Evolutionary conservation across 2,329 filamentous ascomycete genomes (phyloP), one percentile per base, ranked within the genome.

Genomic region (Colletotrichum phormii): DNA sequence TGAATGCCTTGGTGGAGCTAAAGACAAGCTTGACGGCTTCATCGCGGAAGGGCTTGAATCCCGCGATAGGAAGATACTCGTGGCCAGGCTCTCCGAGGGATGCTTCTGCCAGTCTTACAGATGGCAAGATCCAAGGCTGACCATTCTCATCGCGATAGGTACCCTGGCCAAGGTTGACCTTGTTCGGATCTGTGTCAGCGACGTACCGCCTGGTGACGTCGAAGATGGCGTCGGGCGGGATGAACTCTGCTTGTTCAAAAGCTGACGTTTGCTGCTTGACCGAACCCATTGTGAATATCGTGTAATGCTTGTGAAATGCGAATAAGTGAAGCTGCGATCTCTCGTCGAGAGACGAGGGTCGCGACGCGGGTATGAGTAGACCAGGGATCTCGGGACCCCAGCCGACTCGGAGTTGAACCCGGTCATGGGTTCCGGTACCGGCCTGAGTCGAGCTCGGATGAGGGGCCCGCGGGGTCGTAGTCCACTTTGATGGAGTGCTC

Each of bases 101-200:
- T 26, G 74, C 74, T 31, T 76, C 75, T 7, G 78, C 79, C 67
- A 78, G 74, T 7, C 75, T 76, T 3, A 85, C 82, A 1, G 79
- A 80, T 0, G 84, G 84, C 2, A 85, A 67, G 1, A 84, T 71
- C 82, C 82, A 85, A 2, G 83, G 82, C 55, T 81, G 75, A 9
- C 78, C 82, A 29, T 81, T 77, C 26, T 80, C 82, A 68, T 85
- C 82, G 3, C 82, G 78, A 55, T 85, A 85, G 0, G 80, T 79
- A 1, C 83, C 83, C 31, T 79, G 78, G 0, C 82, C 82, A 6
- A 85, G 77, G 54, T 84, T 84, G 64, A 83, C 80, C 73, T 84
- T 85, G 1, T 77, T 79, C 0, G 78, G 75, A 7, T 67, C 53
- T 2, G 71, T 24, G 37, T 85, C 82, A 0, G 77, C 79, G 5